These are phyloP conservation scores for Malus sylvestris DNA, from an alignment of 306 rosid genomes.

Conservation along the genomic window DNA sequence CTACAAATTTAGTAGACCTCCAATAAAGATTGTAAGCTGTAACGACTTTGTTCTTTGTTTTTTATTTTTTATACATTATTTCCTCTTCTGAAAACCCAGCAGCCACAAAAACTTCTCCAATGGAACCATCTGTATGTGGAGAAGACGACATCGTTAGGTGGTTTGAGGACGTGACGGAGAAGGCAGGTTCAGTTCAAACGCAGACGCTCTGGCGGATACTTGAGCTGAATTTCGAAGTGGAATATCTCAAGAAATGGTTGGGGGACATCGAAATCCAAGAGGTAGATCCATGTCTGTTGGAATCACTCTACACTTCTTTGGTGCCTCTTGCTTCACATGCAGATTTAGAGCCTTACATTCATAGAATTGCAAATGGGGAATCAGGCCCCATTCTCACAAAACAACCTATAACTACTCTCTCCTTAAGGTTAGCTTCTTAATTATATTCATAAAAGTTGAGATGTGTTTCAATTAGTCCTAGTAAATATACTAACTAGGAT, in stretches of 20 bases:
- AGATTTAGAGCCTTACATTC: constrained; percentile 77
- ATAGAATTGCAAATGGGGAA: constrained; percentile 77
- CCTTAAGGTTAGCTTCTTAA: constrained; percentile 48
- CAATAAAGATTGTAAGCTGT: not conserved
- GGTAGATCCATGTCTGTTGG: constrained; percentile 52
- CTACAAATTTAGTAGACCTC: not conserved
- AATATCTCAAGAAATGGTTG: constrained; percentile 68
- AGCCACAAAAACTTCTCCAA: not conserved
- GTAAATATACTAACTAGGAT: not conserved
- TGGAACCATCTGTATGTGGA: constrained; percentile 33
- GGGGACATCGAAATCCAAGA: constrained; percentile 42
- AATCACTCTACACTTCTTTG: constrained; percentile 66
- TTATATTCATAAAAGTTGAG: not conserved
- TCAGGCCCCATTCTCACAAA: constrained; percentile 55
- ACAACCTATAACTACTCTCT: constrained; percentile 69
- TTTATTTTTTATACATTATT: not conserved
- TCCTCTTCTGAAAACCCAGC: not conserved
- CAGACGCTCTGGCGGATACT: constrained; percentile 59
- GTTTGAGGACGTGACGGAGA: constrained; percentile 60
- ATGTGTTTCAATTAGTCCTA: not conserved
- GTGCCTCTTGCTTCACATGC: constrained; percentile 77
- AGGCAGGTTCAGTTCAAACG: constrained; percentile 54
- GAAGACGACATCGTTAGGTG: constrained; percentile 42
- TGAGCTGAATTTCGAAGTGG: constrained; percentile 54
- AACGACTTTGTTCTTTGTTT: not conserved